Base-by-base conservation (phyloP, 2,329 filamentous ascomycete genomes). In the Aspergillus costaricaensis region DNA sequence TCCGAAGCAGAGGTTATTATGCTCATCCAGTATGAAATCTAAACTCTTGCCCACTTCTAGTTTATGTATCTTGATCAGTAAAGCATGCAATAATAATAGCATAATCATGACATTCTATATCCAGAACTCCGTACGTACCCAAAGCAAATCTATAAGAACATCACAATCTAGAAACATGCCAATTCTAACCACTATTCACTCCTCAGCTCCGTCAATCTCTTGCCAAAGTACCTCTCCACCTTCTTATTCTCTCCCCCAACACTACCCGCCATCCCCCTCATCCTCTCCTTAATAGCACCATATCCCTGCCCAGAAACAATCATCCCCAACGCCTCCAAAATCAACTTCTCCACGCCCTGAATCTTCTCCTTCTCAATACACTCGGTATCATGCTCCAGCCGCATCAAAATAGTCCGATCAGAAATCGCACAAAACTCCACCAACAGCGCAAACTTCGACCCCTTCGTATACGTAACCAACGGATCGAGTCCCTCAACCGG, bases 401-500 rank as follows among this genome's bases (percentile, higher is more conserved):
- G 32, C 50, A 59, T 36, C 9, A 55, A 5, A 10, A 53, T 49
- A 8, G 19, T 36, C 3, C 36, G 17, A n/a, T 53, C 6, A 3
- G 49, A 27, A 23, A 54, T 15, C 0, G 51, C 57, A 17, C 23
- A 47, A 17, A 57, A 57, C 21, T 60, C 58, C 38, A 49, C 50
- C 47, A 60, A n/a, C 3, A 60, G 47, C 7, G 32, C 30, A 39
- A 60, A 60, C 25, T 60, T 60, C 32, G 58, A 27, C 12, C 58
- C 58, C 27, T 60, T 19, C 5, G 53, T 17, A 32, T 39, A 60
- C 15, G 39, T 53, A 8, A 43, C 17, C 14, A 52, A 8, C n/a
- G 53, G n/a, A n/a, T 52, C 27, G 2, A 52, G 15, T 3, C 41
- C 36, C 14, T 53, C 53, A 1, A 60, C 14, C 5, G 19, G 17